phyloP scores from a whole-genome alignment of 2,329 filamentous ascomycete species.

The Cladosporium sp. region DNA sequence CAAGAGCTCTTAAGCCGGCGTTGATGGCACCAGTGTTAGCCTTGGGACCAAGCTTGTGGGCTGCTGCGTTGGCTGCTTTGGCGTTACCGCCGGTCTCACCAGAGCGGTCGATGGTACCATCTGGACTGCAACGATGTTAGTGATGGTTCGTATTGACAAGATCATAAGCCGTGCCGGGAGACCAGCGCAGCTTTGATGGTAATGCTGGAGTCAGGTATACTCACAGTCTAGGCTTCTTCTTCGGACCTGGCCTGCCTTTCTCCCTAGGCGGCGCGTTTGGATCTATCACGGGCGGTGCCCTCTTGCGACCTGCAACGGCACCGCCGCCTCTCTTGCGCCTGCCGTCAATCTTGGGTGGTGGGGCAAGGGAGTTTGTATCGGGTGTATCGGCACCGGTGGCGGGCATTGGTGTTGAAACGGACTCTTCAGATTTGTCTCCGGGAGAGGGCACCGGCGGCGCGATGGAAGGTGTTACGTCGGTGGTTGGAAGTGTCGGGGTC shows the following conservation, averaged over 20 bases:
- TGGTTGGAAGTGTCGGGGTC: background rate
- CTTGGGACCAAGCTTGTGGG: conserved; percentile 88
- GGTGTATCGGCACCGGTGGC: conserved; percentile 28
- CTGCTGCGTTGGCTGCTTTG: conserved; percentile 30
- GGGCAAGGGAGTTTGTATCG: conserved; percentile 36
- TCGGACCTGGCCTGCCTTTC: conserved; percentile 79
- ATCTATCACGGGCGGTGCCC: conserved; percentile 44
- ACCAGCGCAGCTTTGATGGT: too few species aligned
- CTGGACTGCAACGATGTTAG: conserved; percentile 39
- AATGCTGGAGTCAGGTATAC: too few species aligned
- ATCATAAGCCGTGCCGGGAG: too few species aligned
- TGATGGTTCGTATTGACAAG: background rate
- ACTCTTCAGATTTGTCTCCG: conserved; percentile 36
- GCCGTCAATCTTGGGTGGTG: conserved; percentile 40
- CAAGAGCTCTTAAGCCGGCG: conserved; percentile 85
- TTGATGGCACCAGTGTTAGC: conserved; percentile 98
- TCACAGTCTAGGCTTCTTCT: conserved; percentile 93
- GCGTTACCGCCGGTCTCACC: conserved; percentile 30
- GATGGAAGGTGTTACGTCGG: conserved; percentile 6
- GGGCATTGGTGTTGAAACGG: conserved; percentile 34
- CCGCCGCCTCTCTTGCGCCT: conserved; percentile 62
- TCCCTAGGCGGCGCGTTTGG: conserved; percentile 27
- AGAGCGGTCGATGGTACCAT: conserved; percentile 42
- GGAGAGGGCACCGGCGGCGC: conserved; percentile 8
- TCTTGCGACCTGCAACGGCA: conserved; percentile 24